Percentiles rank a stretch among this genome's conserved stretches.
phyloP scores from a whole-genome alignment of 1,284 basidiomycete species.

The Trichosporon coremiiforme region DNA sequence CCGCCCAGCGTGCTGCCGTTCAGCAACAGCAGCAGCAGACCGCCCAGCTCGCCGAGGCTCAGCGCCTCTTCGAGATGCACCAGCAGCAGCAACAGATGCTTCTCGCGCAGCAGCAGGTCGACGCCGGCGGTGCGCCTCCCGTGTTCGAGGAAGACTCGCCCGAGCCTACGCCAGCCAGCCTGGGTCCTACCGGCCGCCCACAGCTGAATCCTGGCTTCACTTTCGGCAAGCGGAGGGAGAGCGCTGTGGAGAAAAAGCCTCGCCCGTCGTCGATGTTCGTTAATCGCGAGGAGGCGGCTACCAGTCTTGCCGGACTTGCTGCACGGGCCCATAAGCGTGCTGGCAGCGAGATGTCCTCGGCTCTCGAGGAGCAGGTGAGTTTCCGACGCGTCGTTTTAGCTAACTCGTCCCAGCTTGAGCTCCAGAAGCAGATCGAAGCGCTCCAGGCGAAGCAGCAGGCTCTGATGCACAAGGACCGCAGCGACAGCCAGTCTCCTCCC shows the following conservation, averaged over 20 bases:
- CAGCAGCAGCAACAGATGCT: slow-evolving; percentile 43
- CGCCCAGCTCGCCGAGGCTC: slow-evolving; percentile 46
- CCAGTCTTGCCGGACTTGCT: slow-evolving; percentile 53
- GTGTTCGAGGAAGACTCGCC: slow-evolving; percentile 54
- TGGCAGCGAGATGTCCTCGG: slow-evolving; percentile 65
- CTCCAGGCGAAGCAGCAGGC: slow-evolving; percentile 86
- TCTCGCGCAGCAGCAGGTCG: slow-evolving; percentile 36
- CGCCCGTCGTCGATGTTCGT: slow-evolving; percentile 35
- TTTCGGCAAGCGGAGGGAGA: slow-evolving; percentile 66
- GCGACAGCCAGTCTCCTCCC: slow-evolving; percentile 69
- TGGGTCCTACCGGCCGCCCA: slow-evolving; percentile 79
- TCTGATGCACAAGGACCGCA: slow-evolving; percentile 80
- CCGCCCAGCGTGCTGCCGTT: slow-evolving; percentile 62
- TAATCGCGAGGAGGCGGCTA: slow-evolving; percentile 48
- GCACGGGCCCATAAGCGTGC: slow-evolving; percentile 59
- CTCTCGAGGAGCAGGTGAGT: slow-evolving; percentile 82
- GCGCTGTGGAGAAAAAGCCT: slow-evolving; percentile 24
- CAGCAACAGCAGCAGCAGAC: slow-evolving; percentile 61
- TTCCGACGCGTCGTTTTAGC: background rate
- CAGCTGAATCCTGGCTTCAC: slow-evolving; percentile 85
- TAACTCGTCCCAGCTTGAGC: slow-evolving; percentile 66
- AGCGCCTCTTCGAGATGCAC: slow-evolving; percentile 47
- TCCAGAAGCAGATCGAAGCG: slow-evolving; percentile 87
- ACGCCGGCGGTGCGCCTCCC: slow-evolving; percentile 41
- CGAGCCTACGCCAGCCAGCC: slow-evolving; percentile 35